phyloP scores from a whole-genome alignment of 2,329 filamentous ascomycete genomes.

The Tolypocladium endophyticum region DNA sequence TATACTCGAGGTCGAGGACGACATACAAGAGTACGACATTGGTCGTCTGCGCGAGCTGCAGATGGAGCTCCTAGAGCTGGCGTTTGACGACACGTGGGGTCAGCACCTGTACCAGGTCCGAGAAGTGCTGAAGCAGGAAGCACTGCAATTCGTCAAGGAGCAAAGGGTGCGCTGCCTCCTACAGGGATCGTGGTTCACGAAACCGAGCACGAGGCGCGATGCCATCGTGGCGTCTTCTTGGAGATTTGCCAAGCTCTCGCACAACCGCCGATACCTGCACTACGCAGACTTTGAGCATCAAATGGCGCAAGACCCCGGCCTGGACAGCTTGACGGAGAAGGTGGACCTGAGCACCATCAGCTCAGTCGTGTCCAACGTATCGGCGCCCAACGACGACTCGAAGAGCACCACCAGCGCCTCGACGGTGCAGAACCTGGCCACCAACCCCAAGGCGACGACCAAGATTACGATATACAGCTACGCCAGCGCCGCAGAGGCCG shows the following conservation, averaged over 20 bases:
- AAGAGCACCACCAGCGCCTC: constrained; percentile 32
- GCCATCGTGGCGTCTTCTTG: constrained; percentile 45
- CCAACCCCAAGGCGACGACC: constrained; percentile 46
- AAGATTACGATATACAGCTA: constrained; percentile 90
- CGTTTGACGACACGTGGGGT: constrained; percentile 93
- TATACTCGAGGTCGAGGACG: constrained; percentile 78
- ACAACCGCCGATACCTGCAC: constrained; percentile 83
- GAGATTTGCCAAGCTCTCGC: constrained; percentile 80
- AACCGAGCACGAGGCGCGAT: constrained; percentile 30
- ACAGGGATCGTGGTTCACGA: constrained; percentile 77
- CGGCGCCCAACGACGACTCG: constrained; percentile 46
- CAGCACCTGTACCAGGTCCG: constrained; percentile 82
- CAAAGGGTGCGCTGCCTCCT: constrained; percentile 86
- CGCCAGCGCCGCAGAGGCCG: constrained; percentile 28
- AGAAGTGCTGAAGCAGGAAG: constrained; percentile 82
- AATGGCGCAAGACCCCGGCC: constrained; percentile 51
- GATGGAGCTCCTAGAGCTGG: constrained; percentile 83
- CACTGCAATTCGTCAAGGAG: constrained; percentile 92
- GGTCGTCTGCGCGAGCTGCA: constrained; percentile 70
- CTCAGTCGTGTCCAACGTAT: constrained; percentile 89
- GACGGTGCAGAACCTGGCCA: constrained; percentile 25
- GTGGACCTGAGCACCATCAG: constrained; percentile 82
- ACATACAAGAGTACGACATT: constrained; percentile 76
- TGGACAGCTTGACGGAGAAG: constrained; percentile 68
- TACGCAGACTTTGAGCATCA: constrained; percentile 73